Percentiles rank a stretch among this genome's conserved stretches.
These are phyloP conservation scores for Cucurbita argyrosperma DNA, from an alignment of 306 rosid species.

Conservation along the genomic window DNA sequence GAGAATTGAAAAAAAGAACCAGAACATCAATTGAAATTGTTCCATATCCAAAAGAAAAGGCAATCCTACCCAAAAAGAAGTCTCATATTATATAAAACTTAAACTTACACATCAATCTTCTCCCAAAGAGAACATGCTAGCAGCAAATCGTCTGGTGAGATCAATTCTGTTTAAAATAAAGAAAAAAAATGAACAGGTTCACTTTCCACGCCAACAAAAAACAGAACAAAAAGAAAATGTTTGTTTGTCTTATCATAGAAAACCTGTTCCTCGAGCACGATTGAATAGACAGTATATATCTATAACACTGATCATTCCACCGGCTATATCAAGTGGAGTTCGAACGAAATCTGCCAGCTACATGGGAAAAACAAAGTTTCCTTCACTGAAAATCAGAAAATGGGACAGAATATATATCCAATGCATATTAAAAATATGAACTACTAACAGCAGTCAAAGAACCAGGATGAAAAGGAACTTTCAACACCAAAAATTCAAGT, in stretches of 20 bases:
- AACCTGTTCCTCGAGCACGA: conserved; percentile 99
- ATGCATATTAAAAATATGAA: not conserved
- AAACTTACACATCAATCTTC: conserved; percentile 86
- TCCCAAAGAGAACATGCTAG: conserved; percentile 96
- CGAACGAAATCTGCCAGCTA: conserved; percentile 93
- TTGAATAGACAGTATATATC: conserved; percentile 88
- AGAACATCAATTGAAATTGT: not conserved
- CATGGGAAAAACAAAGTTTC: conserved; percentile 3
- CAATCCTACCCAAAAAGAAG: not conserved
- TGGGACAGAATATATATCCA: not conserved
- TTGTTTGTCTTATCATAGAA: not conserved
- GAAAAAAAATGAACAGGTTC: not conserved
- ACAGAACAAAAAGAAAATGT: conserved; percentile 1
- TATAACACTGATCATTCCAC: conserved; percentile 85
- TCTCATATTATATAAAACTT: not conserved
- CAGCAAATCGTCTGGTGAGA: conserved; percentile 89
- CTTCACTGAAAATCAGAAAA: not conserved
- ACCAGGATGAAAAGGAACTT: not conserved
- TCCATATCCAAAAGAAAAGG: not conserved
- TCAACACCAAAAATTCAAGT: not conserved
- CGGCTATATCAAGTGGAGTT: conserved; percentile 78
- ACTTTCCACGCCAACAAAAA: not conserved
- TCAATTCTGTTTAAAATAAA: conserved; percentile 51
- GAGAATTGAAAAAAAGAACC: not conserved
- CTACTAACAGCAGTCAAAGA: not conserved